Evolutionary conservation across 148 eudicot species (phyloP).

Genomic region (Rhododendron kiyosumense): DNA sequence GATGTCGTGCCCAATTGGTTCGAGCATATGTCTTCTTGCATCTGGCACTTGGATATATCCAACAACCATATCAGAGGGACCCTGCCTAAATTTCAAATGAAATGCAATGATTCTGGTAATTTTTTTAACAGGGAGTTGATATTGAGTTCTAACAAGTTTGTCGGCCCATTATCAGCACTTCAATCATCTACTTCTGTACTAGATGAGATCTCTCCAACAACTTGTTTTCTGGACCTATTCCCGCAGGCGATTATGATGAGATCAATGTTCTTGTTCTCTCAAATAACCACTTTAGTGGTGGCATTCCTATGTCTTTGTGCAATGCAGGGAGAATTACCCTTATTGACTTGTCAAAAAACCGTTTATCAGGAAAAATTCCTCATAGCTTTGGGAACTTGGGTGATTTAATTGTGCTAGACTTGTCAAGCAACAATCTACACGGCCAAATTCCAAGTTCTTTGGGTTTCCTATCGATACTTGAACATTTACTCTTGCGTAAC

Average conservation of each 20-base stretch:
- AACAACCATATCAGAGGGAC: no score
- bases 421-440: not conserved
- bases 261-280: not conserved
- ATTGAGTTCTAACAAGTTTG: no score
- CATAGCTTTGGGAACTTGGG: not conserved
- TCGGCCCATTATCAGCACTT: no score
- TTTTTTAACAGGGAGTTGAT: no score
- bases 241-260: not conserved
- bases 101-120: no score
- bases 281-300: conserved; percentile 9
- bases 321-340: not conserved
- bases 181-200: no score
- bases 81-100: no score
- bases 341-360: conserved; percentile 4
- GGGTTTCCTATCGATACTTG: not conserved
- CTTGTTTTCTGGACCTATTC: conserved; percentile 6
- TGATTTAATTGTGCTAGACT: not conserved
- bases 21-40: no score
- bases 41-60: no score
- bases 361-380: conserved; percentile 1
- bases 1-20: no score
- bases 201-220: conserved; percentile 6
- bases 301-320: not conserved
- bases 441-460: not conserved
- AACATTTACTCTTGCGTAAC: not conserved